Base-by-base conservation (phyloP, 2,329 filamentous ascomycete species). In the Ophiostoma ulmi region DNA sequence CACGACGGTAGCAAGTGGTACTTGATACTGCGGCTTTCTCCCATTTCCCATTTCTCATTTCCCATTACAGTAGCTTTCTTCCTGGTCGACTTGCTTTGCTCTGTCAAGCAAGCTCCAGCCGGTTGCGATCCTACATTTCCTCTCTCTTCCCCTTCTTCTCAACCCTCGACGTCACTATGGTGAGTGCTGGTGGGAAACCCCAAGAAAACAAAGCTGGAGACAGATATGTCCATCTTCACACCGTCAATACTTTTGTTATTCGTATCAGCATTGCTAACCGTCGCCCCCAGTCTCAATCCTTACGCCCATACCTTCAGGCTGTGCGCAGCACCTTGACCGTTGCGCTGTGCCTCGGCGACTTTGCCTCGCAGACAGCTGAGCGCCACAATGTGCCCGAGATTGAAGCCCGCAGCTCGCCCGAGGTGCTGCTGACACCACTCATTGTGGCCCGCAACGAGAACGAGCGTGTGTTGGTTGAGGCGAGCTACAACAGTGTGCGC, bases 311-410 rank as follows among this genome's bases (percentile, higher is more conserved):
- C 83, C 91, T 97, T 76, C 93, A 97, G 85, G 96, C 92, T 81
- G 95, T 98, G 77, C 92, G 95, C 77, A 94, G 92, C 79, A 97
- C 92, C 78, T 87, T 99, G 78, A 98, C 94, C 58, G 93, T 94
- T 74, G 94, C 95, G 75, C 90, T 99, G 75, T 94, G 93, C 72
- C 87, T 97, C 72, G 94, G 93, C 80, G 96, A 99, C 86, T 99
- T 99, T 81, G 94, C 95, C 74, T 98, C 94, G 68, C 95, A 99
- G 83, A 93, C 92, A 65, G 92, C 94, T 70, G 96, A 99, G 84
- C 87, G 95, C 76, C 95, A 98, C 84, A 99, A 99, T 84, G 94
- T 98, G 65, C 95, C 95, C 73, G 95, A 99, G 81, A 91, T 99
- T 77, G 95, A 99, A 84, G 94, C 94, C 61, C 89, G 89, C 75